Base-by-base conservation (phyloP, 2,329 filamentous ascomycete genomes). In the Pseudocercospora fijiensis region DNA sequence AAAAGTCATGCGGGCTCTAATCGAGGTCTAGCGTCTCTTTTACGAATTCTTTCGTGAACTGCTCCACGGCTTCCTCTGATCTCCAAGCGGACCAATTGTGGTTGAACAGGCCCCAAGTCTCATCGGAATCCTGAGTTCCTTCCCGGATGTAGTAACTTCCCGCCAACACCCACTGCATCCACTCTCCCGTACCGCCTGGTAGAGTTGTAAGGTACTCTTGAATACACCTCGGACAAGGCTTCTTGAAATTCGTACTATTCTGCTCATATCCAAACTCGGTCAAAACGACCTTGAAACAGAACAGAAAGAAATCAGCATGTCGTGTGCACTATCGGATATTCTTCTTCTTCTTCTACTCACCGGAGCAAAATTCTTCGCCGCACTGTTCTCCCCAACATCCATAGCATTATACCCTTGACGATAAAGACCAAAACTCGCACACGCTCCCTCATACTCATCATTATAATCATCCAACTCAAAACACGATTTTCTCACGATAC, bases 391-490 rank as follows among this genome's bases (percentile, higher is more conserved):
- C 4, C 73, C 70, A 0, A 76, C 64, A 65, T 80, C 77, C 74
- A 84, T 78, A 1, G 84, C 83, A 68, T 82, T 77, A 76, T 85
- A 87, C 0, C 85, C 85, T 63, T 81, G 79, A 58, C 76, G 77
- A 73, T 81, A 80, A 80, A 57, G 76, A 73, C 65, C 78, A 74
- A 11, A 86, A 78, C 8, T 75, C 76, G 8, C 71, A 72, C 85
- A 88, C 69, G 77, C 80, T 0, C 73, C 78, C 2, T 81, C 63
- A 0, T 16, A 62, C 6, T 26, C 80, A n/a, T 73, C 70, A 66
- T 79, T 85, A 73, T 88, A 88, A 75, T 85, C 86, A 78, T 88
- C 85, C 9, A 87, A 77, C 73, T 88, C 85, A 2, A 87, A 78
- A 78, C 7, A 85, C 84, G 0, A 87, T 77, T 75, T 87, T 87